Base-by-base conservation (phyloP, 805 yeast species). In the Spathaspora arborariae region DNA sequence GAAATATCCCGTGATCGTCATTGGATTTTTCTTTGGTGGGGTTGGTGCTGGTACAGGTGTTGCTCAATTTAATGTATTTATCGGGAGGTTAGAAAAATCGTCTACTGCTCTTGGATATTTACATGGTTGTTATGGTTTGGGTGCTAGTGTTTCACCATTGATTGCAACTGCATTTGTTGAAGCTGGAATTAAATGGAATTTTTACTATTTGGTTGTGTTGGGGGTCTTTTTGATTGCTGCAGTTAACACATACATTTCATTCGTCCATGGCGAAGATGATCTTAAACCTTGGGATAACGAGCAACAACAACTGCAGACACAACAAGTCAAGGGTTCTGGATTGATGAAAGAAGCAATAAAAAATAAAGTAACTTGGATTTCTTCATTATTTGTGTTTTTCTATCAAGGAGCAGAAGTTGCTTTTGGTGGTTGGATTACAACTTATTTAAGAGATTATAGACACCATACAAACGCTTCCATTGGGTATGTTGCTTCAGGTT, bases 101-200 rank as follows among this genome's bases (percentile, higher is more conserved):
- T 80, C 85, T 41, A 78, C 75, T 45, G 69, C 78, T 48, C 70
- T 84, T 63, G 87, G 91, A 1, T 60, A 72, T 20, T 67, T 78
- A 48, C 94, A 86, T 64, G 91, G 88, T 1, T 58, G 72, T 11
- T 86, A 85, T 60, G 95, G 95, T 1, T 54, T 80, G 2, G 90
- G 91, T 2, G 88, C 90, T 1, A 81, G 87, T 40, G 52, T 82
- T 1, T 75, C 88, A 2, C 91, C 95, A 2, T 74, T 87, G 16
- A 58, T 82, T 24, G 82, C 84, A 2, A 79, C 88, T 0, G 63
- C 74, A 0, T 68, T 83, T 74, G 72, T 79, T 15, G 67, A 72
- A 39, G 51, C 58, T 0, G 81, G 80, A 2, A 57, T 73, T n/a
- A 51, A 54, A 45, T 84, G 88, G 88, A 68, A 79, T 56, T 69